Conservation (phyloP, 179 eudicot genomes). For the Camellia oleifera region DNA sequence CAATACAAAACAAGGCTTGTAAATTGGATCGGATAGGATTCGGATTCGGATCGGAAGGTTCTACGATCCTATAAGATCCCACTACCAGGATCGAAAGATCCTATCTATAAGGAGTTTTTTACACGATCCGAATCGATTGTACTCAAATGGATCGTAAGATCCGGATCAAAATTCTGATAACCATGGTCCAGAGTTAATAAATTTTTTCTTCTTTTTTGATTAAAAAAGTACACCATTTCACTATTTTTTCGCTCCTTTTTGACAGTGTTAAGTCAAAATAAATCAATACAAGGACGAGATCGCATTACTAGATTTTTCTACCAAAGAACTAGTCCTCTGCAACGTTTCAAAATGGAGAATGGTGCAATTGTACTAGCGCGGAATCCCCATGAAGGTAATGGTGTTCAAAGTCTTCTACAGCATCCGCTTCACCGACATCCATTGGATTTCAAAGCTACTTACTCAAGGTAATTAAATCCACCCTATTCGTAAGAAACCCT, state of each 20-base stretch:
- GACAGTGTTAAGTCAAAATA: slow-evolving; percentile 28
- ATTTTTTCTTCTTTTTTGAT: too few species aligned
- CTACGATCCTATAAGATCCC: too few species aligned
- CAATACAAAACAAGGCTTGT: too few species aligned
- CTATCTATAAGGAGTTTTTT: too few species aligned
- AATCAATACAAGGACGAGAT: slow-evolving; percentile 20
- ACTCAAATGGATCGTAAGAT: too few species aligned
- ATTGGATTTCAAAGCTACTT: slow-evolving; percentile 8
- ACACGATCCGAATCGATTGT: too few species aligned
- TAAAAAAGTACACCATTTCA: background rate
- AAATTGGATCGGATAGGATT: too few species aligned
- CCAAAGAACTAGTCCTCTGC: slow-evolving; percentile 29
- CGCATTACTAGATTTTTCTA: slow-evolving; percentile 17
- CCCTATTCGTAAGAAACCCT: too few species aligned
- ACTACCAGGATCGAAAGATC: too few species aligned
- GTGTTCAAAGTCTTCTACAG: slow-evolving; percentile 7
- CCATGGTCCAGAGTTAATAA: too few species aligned
- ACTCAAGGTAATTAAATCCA: slow-evolving; percentile 24
- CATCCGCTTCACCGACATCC: slow-evolving; percentile 11
- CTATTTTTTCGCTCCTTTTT: background rate
- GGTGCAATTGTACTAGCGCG: slow-evolving; percentile 30
- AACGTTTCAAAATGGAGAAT: slow-evolving; percentile 32
- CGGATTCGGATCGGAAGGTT: too few species aligned
- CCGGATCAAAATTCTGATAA: too few species aligned
- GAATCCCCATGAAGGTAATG: slow-evolving; percentile 8